These are phyloP conservation scores for Xylaria sp. DNA, from an alignment of 2,329 filamentous ascomycete genomes.

Conservation along the genomic window DNA sequence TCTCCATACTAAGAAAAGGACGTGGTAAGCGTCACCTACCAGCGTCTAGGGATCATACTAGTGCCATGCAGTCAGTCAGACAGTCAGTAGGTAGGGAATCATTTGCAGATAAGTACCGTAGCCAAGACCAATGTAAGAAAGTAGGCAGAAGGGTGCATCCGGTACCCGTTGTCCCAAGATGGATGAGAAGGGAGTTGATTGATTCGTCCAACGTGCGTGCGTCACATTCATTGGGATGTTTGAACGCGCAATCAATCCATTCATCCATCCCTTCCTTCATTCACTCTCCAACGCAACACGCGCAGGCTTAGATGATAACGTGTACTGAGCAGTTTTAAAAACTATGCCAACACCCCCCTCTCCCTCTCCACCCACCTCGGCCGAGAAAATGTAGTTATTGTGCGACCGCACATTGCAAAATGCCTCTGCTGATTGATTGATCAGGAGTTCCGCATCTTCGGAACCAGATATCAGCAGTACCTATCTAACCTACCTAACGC, in stretches of 20 bases:
- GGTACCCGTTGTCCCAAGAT: background rate
- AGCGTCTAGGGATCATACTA: background rate
- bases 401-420: slow-evolving; percentile 27
- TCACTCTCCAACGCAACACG: slow-evolving; percentile 3
- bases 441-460: slow-evolving; percentile 36
- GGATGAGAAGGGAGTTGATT: slow-evolving; percentile 8
- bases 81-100: slow-evolving; percentile 1
- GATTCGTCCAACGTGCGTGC: slow-evolving; percentile 17
- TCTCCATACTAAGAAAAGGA: slow-evolving; percentile 6
- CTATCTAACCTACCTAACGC: background rate
- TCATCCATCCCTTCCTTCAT: background rate
- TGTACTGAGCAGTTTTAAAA: slow-evolving; percentile 4
- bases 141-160: background rate
- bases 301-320: slow-evolving; percentile 11
- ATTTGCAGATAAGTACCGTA: slow-evolving; percentile 3
- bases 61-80: slow-evolving; percentile 15
- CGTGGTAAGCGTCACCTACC: slow-evolving; percentile 10
- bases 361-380: background rate
- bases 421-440: slow-evolving; percentile 29
- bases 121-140: background rate
- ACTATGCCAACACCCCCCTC: background rate
- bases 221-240: slow-evolving; percentile 18
- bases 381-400: slow-evolving; percentile 13
- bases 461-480: slow-evolving; percentile 20
- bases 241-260: slow-evolving; percentile 28